phyloP scores from a whole-genome alignment of 208 protist genomes.

The Novymonas esmeraldas region DNA sequence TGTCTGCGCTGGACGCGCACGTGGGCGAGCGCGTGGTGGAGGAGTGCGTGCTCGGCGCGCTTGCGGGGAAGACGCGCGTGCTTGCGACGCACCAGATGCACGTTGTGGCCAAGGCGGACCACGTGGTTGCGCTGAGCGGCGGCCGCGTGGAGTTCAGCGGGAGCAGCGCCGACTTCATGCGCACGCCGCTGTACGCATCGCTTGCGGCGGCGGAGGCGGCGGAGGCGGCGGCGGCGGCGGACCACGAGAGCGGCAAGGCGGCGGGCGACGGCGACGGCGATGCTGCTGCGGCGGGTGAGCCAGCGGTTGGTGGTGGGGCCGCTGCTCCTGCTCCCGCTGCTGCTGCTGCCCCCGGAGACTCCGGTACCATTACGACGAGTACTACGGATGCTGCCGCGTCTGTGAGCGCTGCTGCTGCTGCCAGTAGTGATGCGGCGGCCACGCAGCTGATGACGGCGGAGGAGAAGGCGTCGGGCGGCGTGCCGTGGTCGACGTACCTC shows the following conservation, averaged over 20 bases:
- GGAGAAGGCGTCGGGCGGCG: slow-evolving; percentile 63
- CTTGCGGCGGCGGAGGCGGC: slow-evolving; percentile 9
- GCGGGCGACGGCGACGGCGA: slow-evolving; percentile 79
- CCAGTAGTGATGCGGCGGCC: not conserved
- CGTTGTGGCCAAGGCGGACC: slow-evolving; percentile 72
- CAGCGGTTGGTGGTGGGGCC: no score
- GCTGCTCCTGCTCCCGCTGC: no score
- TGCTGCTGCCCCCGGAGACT: no score
- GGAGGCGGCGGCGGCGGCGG: not conserved
- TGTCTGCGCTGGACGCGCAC: slow-evolving; percentile 93
- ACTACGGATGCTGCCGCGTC: no score
- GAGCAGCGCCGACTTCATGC: slow-evolving; percentile 39
- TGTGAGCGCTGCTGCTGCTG: not conserved
- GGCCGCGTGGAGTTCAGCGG: slow-evolving; percentile 61
- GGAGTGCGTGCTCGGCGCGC: slow-evolving; percentile 46
- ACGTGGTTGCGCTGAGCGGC: slow-evolving; percentile 80
- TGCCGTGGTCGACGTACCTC: slow-evolving; percentile 61
- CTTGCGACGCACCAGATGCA: slow-evolving; percentile 96
- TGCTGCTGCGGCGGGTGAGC: slow-evolving; percentile 50
- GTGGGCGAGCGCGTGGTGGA: slow-evolving; percentile 61
- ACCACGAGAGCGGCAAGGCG: not conserved
- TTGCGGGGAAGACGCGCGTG: slow-evolving; percentile 86
- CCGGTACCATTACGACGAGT: no score
- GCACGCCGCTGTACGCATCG: slow-evolving; percentile 25
- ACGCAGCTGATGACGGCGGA: slow-evolving; percentile 55